A percentile compares a stretch with the other conserved stretches of the same genome.
phyloP scores from a whole-genome alignment of 176 grass and related monocot species.

The Oropetium thomaeum region DNA sequence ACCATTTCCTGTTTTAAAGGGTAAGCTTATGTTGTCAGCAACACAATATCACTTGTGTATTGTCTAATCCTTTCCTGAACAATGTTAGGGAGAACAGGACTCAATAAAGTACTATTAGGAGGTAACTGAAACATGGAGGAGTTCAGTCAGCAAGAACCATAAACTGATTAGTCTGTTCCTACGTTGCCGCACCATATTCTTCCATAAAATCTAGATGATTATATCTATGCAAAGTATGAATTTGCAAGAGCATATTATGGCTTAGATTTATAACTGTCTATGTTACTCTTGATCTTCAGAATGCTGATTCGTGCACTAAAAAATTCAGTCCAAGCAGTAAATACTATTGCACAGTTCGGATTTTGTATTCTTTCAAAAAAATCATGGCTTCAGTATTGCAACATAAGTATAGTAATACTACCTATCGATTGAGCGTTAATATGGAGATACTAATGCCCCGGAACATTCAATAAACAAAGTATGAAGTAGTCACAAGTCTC shows the following conservation, averaged over 20 bases:
- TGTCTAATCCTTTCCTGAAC: not conserved
- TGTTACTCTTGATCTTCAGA: not conserved
- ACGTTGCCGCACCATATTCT: not conserved
- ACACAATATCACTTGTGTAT: not conserved
- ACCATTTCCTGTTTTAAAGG: constrained; percentile 33
- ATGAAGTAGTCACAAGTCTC: too few species aligned
- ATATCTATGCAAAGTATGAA: not conserved
- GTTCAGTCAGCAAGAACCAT: not conserved
- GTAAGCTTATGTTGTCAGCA: constrained; percentile 13
- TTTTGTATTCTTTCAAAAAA: too few species aligned
- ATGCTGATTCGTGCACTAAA: not conserved
- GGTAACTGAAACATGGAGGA: not conserved
- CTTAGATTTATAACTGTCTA: too few species aligned
- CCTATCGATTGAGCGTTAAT: too few species aligned
- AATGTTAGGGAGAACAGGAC: not conserved
- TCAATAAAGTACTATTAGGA: not conserved
- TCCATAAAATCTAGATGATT: not conserved
- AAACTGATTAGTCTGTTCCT: constrained; percentile 5
- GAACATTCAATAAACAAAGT: too few species aligned
- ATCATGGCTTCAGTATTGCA: too few species aligned
- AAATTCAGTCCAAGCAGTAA: not conserved
- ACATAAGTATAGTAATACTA: too few species aligned
- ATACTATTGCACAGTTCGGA: not conserved
- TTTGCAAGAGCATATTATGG: not conserved
- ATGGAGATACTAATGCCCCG: too few species aligned